Evolutionary conservation across 2,329 filamentous ascomycete species (phyloP), one percentile per base, ranked within the genome.

Genomic region (Talaromyces sp.): DNA sequence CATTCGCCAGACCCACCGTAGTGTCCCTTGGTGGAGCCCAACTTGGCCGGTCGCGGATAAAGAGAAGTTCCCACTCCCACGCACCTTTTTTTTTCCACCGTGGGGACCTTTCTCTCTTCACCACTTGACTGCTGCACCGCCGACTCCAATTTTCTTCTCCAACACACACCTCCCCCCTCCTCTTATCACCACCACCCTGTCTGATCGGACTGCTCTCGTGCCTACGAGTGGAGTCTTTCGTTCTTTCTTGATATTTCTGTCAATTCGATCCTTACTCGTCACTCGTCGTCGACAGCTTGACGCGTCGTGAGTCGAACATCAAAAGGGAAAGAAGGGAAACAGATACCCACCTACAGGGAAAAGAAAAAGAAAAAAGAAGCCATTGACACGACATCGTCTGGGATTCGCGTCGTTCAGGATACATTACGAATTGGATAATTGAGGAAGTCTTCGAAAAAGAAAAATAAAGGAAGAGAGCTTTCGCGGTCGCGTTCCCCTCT

Each of bases 31-130:
- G 76, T 77, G 76, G 75, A 77, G 77, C 73, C 75, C 71, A 68
- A 33, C 19, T 71, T 73, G 74, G 70, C 76, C 75, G 75, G 74
- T 77, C 60, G 76, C 76, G 75, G 76, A 76, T 77, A 77, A 76
- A 73, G 72, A 73, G 67, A 72, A 74, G 72, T 76, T 76, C 72
- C 74, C 75, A 77, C 72, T 70, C 72, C 74, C 66, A 66, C 69
- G 72, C 71, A 68, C 71, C 71, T 74, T 72, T 75, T 77, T 58
- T 74, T 72, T 75, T 77, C 75, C 73, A 73, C 75, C 76, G 75
- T 77, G 76, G 76, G 74, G 76, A 77, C 73, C 73, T 69, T 69
- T 64, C 70, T 69, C 72, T 58, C 50, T 59, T 45, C 39, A 37
- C 50, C 52, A 61, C 27, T 27, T 27, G 27, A 27, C 58, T 43